Evolutionary conservation across 2,329 filamentous ascomycete genomes (phyloP), one percentile per base, ranked within the genome.

Genomic region (Ophiostoma quercus): DNA sequence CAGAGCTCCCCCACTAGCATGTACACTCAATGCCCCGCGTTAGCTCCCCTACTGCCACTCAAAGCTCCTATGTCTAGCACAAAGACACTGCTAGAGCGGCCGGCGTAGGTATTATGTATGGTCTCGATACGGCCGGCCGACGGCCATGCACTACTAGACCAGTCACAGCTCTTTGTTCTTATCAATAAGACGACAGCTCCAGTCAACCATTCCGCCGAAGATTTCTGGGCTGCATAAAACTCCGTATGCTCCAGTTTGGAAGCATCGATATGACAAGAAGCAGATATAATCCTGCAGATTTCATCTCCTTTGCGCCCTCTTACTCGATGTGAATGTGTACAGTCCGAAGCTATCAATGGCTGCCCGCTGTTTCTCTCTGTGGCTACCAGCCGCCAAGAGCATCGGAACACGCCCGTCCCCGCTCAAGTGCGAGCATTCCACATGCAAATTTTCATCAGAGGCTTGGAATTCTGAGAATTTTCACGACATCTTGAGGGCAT

Each of bases 131-230:
- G 29, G 60, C 60, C 60, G 60, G 60, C 60, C 60, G 60, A 63
- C 60, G 60, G 60, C 60, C 60, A 63, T 63, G 60, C 60, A 63
- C 60, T 2, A 34, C 32, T 37, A 63, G 60, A n/a, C 60, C 60
- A 63, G 60, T 39, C 60, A 63, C 60, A 63, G 29, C n/a, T 11
- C 14, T 34, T 37, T 63, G 60, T 34, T 34, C 60, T 63, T 63
- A 63, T 63, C 60, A 39, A 32, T 63, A 54, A 54, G 22, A 57
- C 22, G 6, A 57, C 2, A 57, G 8, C 25, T 9, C 51, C 2
- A 19, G 16, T 12, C n/a, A 57, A 25, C 51, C 22, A n/a, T 25
- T 57, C n/a, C 22, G 3, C 51, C 51, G n/a, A 25, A 16, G 22
- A 57, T 57, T n/a, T 25, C 22, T 25, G 25, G 57, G 60, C 29